Evolutionary conservation across 179 eudicot genomes (phyloP).

Genomic region (Pouteria campechiana): DNA sequence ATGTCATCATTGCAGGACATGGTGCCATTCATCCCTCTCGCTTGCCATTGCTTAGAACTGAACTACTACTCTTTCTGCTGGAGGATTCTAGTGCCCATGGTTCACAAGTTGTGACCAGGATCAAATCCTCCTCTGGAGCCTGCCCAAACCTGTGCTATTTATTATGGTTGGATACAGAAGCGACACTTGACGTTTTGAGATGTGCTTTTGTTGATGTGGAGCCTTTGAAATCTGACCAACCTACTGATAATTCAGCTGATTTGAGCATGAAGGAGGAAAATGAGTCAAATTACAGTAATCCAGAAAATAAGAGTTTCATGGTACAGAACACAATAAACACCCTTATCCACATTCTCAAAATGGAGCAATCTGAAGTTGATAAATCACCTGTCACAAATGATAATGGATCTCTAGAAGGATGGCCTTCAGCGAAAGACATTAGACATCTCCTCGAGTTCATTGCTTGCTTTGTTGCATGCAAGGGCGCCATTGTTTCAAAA

Average conservation of each 20-base stretch:
- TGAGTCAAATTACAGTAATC: constrained; percentile 10
- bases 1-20: constrained; percentile 46
- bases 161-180: constrained; percentile 71
- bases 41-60: constrained; percentile 57
- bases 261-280: constrained; percentile 14
- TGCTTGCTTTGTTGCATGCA: constrained; percentile 50
- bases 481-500: constrained; percentile 49
- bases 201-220: constrained; percentile 48
- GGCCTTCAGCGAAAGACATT: constrained; percentile 78
- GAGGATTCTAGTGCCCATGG: constrained; percentile 54
- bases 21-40: constrained; percentile 58
- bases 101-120: constrained; percentile 23
- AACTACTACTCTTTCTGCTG: constrained; percentile 70
- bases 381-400: constrained; percentile 32
- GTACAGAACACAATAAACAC: constrained; percentile 64
- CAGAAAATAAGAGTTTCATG: constrained; percentile 26
- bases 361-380: constrained; percentile 28
- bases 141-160: constrained; percentile 56
- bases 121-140: constrained; percentile 30
- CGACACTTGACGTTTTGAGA: constrained; percentile 74
- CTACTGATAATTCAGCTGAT: constrained; percentile 18
- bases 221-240: constrained; percentile 9
- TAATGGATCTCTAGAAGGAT: constrained; percentile 17
- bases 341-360: constrained; percentile 55
- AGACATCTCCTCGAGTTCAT: constrained; percentile 66